Conservation (phyloP, 2,329 filamentous ascomycete genomes). For the Lecanosticta acicola region DNA sequence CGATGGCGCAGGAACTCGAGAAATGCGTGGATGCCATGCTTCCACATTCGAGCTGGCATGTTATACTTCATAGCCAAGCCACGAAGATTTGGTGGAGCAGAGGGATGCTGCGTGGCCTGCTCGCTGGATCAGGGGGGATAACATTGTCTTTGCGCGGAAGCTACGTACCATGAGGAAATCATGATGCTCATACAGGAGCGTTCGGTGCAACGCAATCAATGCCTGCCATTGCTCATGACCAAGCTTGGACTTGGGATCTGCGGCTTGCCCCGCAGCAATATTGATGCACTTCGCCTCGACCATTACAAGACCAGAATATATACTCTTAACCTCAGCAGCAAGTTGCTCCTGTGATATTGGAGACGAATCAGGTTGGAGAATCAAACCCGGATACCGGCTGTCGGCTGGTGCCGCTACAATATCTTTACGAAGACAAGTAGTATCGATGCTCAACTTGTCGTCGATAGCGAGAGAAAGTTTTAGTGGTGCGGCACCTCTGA, state of each 20-base stretch:
- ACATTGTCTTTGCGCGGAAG: neutral
- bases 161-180: slow-evolving; percentile 54
- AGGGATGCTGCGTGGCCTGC: slow-evolving; percentile 73
- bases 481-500: neutral
- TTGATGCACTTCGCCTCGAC: slow-evolving; percentile 85
- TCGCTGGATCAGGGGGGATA: neutral
- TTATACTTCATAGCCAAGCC: slow-evolving; percentile 72
- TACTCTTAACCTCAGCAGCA: slow-evolving; percentile 73
- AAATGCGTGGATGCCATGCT: slow-evolving; percentile 67
- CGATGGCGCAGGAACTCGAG: slow-evolving; percentile 56
- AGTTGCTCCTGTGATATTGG: slow-evolving; percentile 70
- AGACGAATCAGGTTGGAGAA: slow-evolving; percentile 24
- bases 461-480: neutral
- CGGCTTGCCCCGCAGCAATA: slow-evolving; percentile 60
- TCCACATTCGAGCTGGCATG: slow-evolving; percentile 93
- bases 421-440: neutral
- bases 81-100: slow-evolving; percentile 61
- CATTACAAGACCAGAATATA: slow-evolving; percentile 78
- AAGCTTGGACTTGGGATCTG: slow-evolving; percentile 48
- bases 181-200: slow-evolving; percentile 45
- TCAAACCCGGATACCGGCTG: slow-evolving; percentile 13
- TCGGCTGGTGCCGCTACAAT: neutral
- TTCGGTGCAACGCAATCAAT: slow-evolving; percentile 74
- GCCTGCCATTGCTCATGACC: slow-evolving; percentile 75
- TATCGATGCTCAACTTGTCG: neutral